Evolutionary conservation across 768 basidiomycete species (phyloP).

Genomic region (Mycena kentingensis): DNA sequence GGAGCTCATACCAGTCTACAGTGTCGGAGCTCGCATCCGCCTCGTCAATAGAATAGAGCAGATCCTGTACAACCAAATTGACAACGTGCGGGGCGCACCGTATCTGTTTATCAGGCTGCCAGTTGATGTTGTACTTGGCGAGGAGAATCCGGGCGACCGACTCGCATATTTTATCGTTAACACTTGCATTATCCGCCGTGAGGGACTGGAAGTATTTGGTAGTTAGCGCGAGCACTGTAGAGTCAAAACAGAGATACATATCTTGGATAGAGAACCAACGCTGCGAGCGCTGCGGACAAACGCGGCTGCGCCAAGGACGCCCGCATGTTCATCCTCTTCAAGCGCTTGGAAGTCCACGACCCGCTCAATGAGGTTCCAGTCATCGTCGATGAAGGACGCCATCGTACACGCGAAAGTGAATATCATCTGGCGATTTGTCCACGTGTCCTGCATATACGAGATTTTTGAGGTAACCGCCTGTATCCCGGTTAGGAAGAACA

Average conservation of each 20-base stretch:
- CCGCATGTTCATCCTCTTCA: slow-evolving; percentile 36
- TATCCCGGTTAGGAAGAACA: neutral
- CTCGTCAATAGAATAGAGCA: slow-evolving; percentile 27
- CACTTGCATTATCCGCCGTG: slow-evolving; percentile 37
- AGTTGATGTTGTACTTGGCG: slow-evolving; percentile 17
- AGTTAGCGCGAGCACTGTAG: slow-evolving; percentile 12
- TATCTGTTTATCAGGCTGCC: slow-evolving; percentile 31
- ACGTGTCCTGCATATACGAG: neutral
- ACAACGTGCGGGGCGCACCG: slow-evolving; percentile 36
- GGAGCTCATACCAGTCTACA: slow-evolving; percentile 27
- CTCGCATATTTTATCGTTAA: slow-evolving; percentile 35
- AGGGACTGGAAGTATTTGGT: slow-evolving; percentile 25
- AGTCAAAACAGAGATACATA: slow-evolving; percentile 26
- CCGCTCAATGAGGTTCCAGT: slow-evolving; percentile 36
- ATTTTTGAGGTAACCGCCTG: neutral
- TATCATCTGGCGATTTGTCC: slow-evolving; percentile 1
- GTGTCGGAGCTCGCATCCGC: slow-evolving; percentile 28
- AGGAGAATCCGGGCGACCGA: slow-evolving; percentile 25
- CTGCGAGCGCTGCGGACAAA: slow-evolving; percentile 28
- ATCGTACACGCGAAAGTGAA: neutral
- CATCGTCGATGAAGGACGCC: slow-evolving; percentile 28
- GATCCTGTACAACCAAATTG: slow-evolving; percentile 38
- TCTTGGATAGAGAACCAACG: slow-evolving; percentile 35
- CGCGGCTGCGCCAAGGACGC: slow-evolving; percentile 32
- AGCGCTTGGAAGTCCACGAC: slow-evolving; percentile 36